A percentile compares a stretch with the other conserved stretches of the same genome.
These are phyloP conservation scores for Pichiaceae sp. DNA, from an alignment of 1,139 yeast species.

Conservation along the genomic window DNA sequence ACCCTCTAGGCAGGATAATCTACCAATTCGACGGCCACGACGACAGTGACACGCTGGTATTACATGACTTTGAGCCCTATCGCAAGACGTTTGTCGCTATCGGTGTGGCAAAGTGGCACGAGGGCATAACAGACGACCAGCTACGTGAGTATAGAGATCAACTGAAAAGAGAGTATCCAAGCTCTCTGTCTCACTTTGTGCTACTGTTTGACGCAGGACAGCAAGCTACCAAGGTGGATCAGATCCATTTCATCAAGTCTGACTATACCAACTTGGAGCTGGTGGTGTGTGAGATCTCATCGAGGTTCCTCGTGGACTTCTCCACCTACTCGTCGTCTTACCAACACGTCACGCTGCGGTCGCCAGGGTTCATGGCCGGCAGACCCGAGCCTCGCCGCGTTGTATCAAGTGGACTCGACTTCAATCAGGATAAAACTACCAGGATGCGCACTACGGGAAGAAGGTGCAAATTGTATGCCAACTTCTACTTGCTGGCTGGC, in stretches of 20 bases:
- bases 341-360: slow-evolving; percentile 61
- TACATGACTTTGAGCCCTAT: slow-evolving; percentile 86
- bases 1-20: slow-evolving; percentile 66
- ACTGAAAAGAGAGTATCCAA: slow-evolving; percentile 40
- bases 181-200: slow-evolving; percentile 55
- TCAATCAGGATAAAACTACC: slow-evolving; percentile 28
- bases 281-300: slow-evolving; percentile 62
- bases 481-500: slow-evolving; percentile 74
- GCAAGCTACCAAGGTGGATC: slow-evolving; percentile 12
- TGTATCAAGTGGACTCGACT: slow-evolving; percentile 29
- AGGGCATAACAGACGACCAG: slow-evolving; percentile 23
- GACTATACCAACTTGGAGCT: slow-evolving; percentile 42
- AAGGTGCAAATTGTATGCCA: slow-evolving; percentile 66
- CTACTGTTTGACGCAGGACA: slow-evolving; percentile 51
- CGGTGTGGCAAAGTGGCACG: slow-evolving; percentile 47
- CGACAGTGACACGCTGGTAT: slow-evolving; percentile 52
- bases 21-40: slow-evolving; percentile 46
- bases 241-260: slow-evolving; percentile 12
- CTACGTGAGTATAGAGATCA: slow-evolving; percentile 14
- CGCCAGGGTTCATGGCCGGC: slow-evolving; percentile 61
- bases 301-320: slow-evolving; percentile 53
- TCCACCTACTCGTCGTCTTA: slow-evolving; percentile 65
- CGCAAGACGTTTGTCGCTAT: slow-evolving; percentile 64
- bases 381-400: slow-evolving; percentile 25
- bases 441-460: slow-evolving; percentile 43